A percentile compares a stretch with the other conserved stretches of the same genome.
These are phyloP conservation scores for Piloderma croceum DNA, from an alignment of 768 basidiomycete genomes.

Conservation along the genomic window DNA sequence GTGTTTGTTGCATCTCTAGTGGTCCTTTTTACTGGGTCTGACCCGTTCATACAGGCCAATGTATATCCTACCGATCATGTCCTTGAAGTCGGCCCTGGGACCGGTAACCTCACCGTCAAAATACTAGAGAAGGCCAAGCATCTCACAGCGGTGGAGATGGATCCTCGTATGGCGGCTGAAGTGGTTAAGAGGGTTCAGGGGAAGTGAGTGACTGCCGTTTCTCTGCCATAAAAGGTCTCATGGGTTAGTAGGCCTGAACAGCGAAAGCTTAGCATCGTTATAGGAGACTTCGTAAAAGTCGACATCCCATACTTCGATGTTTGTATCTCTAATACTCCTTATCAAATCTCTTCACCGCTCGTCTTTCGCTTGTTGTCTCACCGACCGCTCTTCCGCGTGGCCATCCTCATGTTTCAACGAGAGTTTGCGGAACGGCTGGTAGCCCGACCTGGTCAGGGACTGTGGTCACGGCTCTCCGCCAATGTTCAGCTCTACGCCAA, in stretches of 20 bases:
- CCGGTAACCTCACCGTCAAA: constrained; percentile 90
- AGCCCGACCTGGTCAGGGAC: constrained; percentile 72
- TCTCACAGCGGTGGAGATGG: constrained; percentile 94
- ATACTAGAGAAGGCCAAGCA: constrained; percentile 92
- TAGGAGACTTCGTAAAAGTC: constrained; percentile 98
- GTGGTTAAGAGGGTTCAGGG: constrained; percentile 96
- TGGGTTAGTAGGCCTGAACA: constrained; percentile 73
- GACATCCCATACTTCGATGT: constrained; percentile 98
- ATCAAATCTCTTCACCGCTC: constrained; percentile 97
- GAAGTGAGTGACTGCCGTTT: constrained; percentile 58
- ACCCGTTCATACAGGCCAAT: constrained; percentile 54
- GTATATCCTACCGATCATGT: constrained; percentile 92
- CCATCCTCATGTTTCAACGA: constrained; percentile 99
- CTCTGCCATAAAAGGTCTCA: not conserved
- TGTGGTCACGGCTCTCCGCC: constrained; percentile 95
- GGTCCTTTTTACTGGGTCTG: not conserved
- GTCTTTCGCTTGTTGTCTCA: constrained; percentile 96
- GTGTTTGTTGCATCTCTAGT: constrained; percentile 28
- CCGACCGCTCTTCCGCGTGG: constrained; percentile 87
- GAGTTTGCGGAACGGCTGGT: constrained; percentile 94
- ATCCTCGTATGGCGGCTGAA: constrained; percentile 98
- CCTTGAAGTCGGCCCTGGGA: constrained; percentile 96
- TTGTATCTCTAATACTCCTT: constrained; percentile 98
- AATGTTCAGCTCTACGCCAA: constrained; percentile 98
- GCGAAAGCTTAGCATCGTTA: constrained; percentile 87